Evolutionary conservation across 768 basidiomycete genomes (phyloP).

Genomic region (Gelatoporia subvermispora): DNA sequence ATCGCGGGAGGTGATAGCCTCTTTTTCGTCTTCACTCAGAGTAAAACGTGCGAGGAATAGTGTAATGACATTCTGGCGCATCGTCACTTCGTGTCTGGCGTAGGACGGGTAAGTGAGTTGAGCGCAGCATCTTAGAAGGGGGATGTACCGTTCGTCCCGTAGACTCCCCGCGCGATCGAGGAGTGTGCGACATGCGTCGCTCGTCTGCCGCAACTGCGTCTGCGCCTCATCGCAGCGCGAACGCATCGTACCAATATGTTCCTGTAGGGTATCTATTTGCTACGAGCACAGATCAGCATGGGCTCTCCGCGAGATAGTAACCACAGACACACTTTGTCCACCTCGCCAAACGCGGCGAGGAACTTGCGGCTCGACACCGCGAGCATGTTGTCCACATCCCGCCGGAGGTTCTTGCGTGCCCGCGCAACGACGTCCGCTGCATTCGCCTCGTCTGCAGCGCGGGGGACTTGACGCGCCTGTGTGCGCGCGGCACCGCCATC

Average conservation of each 20-base stretch:
- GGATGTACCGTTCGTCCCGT: slow-evolving; percentile 60
- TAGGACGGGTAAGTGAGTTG: neutral
- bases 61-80: slow-evolving; percentile 66
- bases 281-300: slow-evolving; percentile 25
- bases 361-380: slow-evolving; percentile 81
- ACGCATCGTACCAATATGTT: slow-evolving; percentile 77
- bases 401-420: slow-evolving; percentile 73
- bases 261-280: slow-evolving; percentile 81
- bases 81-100: slow-evolving; percentile 62
- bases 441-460: slow-evolving; percentile 30
- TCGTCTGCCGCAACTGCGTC: slow-evolving; percentile 65
- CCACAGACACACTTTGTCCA: slow-evolving; percentile 74
- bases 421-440: slow-evolving; percentile 64
- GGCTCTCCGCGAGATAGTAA: neutral
- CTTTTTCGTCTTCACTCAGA: slow-evolving; percentile 64
- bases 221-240: slow-evolving; percentile 80
- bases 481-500: slow-evolving; percentile 11
- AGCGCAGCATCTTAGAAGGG: neutral
- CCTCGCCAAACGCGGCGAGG: slow-evolving; percentile 78
- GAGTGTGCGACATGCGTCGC: slow-evolving; percentile 69
- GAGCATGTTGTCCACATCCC: slow-evolving; percentile 82
- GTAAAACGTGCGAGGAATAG: slow-evolving; percentile 87
- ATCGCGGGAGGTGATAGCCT: slow-evolving; percentile 73
- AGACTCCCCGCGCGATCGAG: slow-evolving; percentile 81
- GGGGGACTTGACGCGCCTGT: slow-evolving; percentile 8